Evolutionary conservation across 2,329 filamentous ascomycete species (phyloP).

Genomic region (Macrophomina tecta): DNA sequence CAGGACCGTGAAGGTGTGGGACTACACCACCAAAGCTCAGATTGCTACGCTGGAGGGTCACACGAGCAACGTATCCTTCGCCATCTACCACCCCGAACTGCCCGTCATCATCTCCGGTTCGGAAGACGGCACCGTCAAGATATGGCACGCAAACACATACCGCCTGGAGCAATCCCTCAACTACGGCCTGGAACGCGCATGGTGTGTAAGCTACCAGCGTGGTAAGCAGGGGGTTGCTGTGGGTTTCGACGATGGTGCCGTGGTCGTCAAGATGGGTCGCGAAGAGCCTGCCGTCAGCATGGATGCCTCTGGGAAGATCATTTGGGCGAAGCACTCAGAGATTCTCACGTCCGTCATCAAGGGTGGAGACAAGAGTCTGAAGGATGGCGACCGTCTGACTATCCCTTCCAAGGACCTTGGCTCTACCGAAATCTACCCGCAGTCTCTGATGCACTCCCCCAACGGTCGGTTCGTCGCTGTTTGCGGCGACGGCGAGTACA

Average conservation of each 20-base stretch:
- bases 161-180: conserved; percentile 93
- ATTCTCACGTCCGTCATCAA: conserved; percentile 96
- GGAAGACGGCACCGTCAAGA: conserved; percentile 95
- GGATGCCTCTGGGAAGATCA: conserved; percentile 93
- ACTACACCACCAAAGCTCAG: conserved; percentile 97
- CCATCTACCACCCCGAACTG: conserved; percentile 95
- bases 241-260: conserved; percentile 95
- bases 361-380: conserved; percentile 79
- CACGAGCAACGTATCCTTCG: conserved; percentile 97
- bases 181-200: conserved; percentile 93
- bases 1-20: conserved; percentile 96
- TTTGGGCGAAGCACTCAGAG: conserved; percentile 95
- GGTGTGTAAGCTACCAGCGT: conserved; percentile 96
- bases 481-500: conserved; percentile 97
- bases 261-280: conserved; percentile 95
- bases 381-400: conserved; percentile 86
- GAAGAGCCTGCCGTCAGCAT: conserved; percentile 98
- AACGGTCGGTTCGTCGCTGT: conserved; percentile 90
- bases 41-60: conserved; percentile 97
- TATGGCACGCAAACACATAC: conserved; percentile 99
- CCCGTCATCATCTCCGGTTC: conserved; percentile 98
- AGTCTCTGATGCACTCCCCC: conserved; percentile 92
- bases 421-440: conserved; percentile 94
- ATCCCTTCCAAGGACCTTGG: conserved; percentile 94
- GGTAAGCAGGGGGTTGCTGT: conserved; percentile 94